Evolutionary conservation across 108 stramenopile species (phyloP), one percentile per base, ranked within the genome.

Genomic region (Skeletonema tropicum): DNA sequence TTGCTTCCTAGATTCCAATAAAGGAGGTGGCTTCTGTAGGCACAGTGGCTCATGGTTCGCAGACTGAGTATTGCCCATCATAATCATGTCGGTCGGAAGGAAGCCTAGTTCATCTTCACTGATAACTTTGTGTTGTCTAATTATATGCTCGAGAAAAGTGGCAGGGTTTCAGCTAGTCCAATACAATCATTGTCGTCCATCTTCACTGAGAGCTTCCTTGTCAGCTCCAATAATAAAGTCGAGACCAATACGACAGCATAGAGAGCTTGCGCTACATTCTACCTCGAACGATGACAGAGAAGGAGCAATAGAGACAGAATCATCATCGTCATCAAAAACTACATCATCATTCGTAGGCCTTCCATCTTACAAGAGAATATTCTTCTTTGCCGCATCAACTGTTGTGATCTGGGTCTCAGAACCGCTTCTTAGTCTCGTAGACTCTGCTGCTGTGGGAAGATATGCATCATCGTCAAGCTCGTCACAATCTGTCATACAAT

Each of bases 371-470:
- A 66, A 68, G 55, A 71, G 67, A 64, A 71, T 95, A 3, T 29
- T 91, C 5, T 58, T 83, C 41, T 95, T 93, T 68, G 82, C 82
- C 3, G 70, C 80, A 7, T 88, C 92, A n/a, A 95, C 92, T 5
- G 80, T 89, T 39, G 62, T 92, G 13, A 93, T 95, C 69, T 97
- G 96, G 96, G 71, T 98, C 1, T 87, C 90, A 19, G 92, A 95
- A 70, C 97, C 98, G 1, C 80, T 98, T 3, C 82, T 98, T 39
- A 91, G 90, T 68, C 87, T 98, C 32, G 93, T 98, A 21, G 98
- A 98, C 73, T 94, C 97, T 14, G 86, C 96, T 21, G 87, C 93
- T 42, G 96, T 98, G 3, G 95, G 98, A 49, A 70, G 82, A 71
- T 85, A 68, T 49, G 84, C 75, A 19, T 65, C 85, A 19, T 65